phyloP scores from a whole-genome alignment of 1,139 yeast genomes.

The Pneumocystis sp. region DNA sequence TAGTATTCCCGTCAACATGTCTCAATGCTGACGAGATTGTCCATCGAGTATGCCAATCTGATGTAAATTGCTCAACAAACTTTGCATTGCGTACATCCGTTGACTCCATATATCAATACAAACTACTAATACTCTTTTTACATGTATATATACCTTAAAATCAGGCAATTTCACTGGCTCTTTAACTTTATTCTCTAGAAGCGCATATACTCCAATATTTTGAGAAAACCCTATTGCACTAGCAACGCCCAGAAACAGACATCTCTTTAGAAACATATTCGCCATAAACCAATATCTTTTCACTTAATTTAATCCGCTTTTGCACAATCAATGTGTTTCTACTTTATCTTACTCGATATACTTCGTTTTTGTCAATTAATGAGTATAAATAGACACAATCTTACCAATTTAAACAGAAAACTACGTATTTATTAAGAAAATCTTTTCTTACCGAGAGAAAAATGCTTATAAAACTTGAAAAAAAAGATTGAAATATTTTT shows the following conservation, averaged over 20 bases:
- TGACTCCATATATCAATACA: not conserved
- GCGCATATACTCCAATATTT: not conserved
- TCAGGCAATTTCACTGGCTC: not conserved
- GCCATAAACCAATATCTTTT: not conserved
- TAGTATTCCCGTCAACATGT: conserved; percentile 27
- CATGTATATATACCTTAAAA: not conserved
- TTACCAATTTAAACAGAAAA: not conserved
- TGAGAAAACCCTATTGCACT: not conserved
- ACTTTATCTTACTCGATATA: not conserved
- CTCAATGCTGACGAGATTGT: conserved; percentile 44
- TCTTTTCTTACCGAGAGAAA: not conserved
- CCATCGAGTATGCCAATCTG: conserved; percentile 38
- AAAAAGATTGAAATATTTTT: no score
- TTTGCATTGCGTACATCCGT: not conserved
- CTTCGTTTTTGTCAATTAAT: not conserved
- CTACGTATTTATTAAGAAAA: not conserved
- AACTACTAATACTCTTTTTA: not conserved
- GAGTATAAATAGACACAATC: not conserved
- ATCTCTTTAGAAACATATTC: not conserved
- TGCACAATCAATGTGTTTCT: not conserved
- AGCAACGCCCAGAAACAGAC: not conserved
- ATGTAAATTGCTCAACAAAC: conserved; percentile 48
- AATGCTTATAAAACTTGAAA: not conserved
- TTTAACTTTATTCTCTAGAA: not conserved
- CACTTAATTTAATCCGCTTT: not conserved